Evolutionary conservation across 306 rosid species (phyloP), one percentile per base, ranked within the genome.

Genomic region (Oxytropis ochrocephala): DNA sequence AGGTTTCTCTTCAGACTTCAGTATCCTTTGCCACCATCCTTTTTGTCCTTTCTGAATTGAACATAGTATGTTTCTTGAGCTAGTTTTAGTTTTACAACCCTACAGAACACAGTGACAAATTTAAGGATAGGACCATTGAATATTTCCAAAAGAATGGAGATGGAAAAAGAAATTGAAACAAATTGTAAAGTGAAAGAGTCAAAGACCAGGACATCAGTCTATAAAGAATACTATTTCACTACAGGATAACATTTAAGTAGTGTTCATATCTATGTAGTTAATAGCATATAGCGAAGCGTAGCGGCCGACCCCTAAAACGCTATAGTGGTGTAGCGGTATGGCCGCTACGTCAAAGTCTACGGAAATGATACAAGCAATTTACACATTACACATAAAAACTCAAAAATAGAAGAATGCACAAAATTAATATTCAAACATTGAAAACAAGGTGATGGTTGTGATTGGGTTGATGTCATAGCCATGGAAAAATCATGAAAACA

Each of bases 21-120:
- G 83, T 13, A 91, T 65, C 76, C 97, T 75, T 69, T 85, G 83
- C 91, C 97, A 91, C 97, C 97, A 91, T 70, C 84, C 87, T 72
- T 80, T 88, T 74, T 88, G 83, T 61, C 79, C 84, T 75, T 91
- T 91, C 82, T 86, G 95, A 70, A 91, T 69, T 43, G 86, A 81
- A 80, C 96, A 91, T 17, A 88, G 69, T 47, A 88, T 91, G 84
- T 88, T 91, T 81, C 97, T 85, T 64, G 83, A 63, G 67, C 97
- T 90, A 46, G 80, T 47, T 76, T 85, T 88, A 54, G 81, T 91
- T 82, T 85, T 88, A 74, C 95, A 86, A 60, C 86, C 86, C 86
- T 89, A 67, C 29, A 64, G 14, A 57, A 32, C 46, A 75, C 53
- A 73, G 44, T 42, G 10, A 62, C 60, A 44, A 79, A 32, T 47